Percentiles rank a stretch among this genome's conserved stretches.
Conservation (phyloP, 2,329 filamentous ascomycete species). For the Bretziella fagacearum region DNA sequence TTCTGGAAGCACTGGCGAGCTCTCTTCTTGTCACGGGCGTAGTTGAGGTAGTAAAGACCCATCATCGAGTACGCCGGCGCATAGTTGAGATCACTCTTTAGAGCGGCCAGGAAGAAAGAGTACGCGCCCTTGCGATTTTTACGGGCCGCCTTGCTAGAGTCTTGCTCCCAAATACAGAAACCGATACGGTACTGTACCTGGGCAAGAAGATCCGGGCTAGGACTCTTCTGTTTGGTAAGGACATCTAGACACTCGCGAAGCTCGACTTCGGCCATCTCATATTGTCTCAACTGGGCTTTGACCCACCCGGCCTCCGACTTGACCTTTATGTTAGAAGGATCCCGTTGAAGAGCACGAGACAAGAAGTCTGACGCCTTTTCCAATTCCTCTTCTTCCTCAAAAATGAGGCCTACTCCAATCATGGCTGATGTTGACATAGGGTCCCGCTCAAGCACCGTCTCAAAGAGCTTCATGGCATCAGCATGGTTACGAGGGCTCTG, state of each 20-base stretch:
- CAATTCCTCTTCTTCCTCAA: conserved; percentile 86
- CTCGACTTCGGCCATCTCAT: conserved; percentile 47
- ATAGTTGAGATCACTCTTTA: conserved; percentile 75
- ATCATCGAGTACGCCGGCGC: conserved; percentile 84
- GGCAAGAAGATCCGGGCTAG: conserved; percentile 49
- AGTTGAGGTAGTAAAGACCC: conserved; percentile 81
- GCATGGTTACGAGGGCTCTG: conserved; percentile 79
- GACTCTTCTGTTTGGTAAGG: conserved; percentile 43
- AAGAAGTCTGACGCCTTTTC: conserved; percentile 67
- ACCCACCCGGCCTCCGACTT: conserved; percentile 86
- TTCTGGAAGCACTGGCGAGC: conserved; percentile 92
- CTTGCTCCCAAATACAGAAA: conserved; percentile 70
- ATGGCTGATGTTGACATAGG: conserved; percentile 62
- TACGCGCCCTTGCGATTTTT: conserved; percentile 74
- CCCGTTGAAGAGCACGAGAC: conserved; percentile 54
- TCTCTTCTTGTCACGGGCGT: conserved; percentile 69
- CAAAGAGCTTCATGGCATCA: conserved; percentile 75
- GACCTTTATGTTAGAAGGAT: conserved; percentile 59
- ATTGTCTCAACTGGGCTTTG: conserved; percentile 65
- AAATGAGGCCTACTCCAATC: conserved; percentile 78
- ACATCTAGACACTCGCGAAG: conserved; percentile 52
- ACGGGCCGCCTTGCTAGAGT: conserved; percentile 55
- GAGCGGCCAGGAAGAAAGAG: conserved; percentile 59
- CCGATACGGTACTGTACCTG: conserved; percentile 78
- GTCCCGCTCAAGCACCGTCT: conserved; percentile 61